Evolutionary conservation across 208 protist species (phyloP).

Genomic region (Tritrichomonas musculus): DNA sequence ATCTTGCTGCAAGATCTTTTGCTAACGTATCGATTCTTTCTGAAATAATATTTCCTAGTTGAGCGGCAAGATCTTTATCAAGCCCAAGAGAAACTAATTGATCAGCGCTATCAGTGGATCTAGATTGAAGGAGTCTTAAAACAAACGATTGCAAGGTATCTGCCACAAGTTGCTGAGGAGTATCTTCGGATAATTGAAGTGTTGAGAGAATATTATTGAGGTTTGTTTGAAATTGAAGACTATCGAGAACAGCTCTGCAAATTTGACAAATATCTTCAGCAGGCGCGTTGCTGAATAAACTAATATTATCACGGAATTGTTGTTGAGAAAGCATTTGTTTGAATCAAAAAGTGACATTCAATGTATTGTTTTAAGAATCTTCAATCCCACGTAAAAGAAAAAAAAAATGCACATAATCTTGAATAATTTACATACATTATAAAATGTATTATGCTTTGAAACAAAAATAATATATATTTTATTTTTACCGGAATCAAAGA

Average conservation of each 20-base stretch:
- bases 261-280: background rate
- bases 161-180: background rate
- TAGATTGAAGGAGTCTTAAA: background rate
- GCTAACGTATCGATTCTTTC: background rate
- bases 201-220: background rate
- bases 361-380: too few relatives aligned
- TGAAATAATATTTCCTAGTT: background rate
- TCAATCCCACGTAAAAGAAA: too few relatives aligned
- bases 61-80: background rate
- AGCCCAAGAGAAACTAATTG: background rate
- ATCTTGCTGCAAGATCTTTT: background rate
- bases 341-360: too few relatives aligned
- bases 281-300: background rate
- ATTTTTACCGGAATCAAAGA: too few relatives aligned
- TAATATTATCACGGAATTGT: background rate
- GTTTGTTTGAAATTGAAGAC: background rate
- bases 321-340: constrained; percentile 26
- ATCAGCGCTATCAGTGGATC: background rate
- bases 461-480: too few relatives aligned
- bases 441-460: too few relatives aligned
- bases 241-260: background rate
- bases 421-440: too few relatives aligned
- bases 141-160: background rate
- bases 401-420: too few relatives aligned
- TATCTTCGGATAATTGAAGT: background rate